Base-by-base conservation (phyloP, 1,284 basidiomycete species). In the Irpex sp. region DNA sequence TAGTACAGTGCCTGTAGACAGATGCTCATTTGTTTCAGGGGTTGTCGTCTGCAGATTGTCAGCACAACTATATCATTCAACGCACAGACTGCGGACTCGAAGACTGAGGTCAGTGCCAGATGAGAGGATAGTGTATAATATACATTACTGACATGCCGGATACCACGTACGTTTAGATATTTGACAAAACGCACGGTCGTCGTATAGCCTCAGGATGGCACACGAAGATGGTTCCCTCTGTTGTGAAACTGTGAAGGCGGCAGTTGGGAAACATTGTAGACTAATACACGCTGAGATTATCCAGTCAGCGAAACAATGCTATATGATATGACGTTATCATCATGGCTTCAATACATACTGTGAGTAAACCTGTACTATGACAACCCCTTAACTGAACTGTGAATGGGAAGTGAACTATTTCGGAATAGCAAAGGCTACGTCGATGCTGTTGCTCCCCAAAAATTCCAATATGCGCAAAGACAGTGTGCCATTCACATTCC, bases 21-120 rank as follows among this genome's bases (percentile, higher is more conserved):
- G 32, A 38, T 38, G 6, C 32, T 38, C 32, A 38, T 38, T 38
- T 38, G 32, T 38, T 68, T 5, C 68, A 75, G 74, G 45, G 74
- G 70, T 10, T 59, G 65, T 18, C 60, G 60, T 22, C 42, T 75
- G 15, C 69, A 66, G 54, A 71, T 75, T 27, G 63, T 73, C 5
- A 73, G 70, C 66, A 73, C 70, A 10, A 70, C 72, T 15, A 38
- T 72, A 15, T 65, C 74, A 24, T 42, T 72, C 20, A 72, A 70
- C 15, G 56, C 38, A 13, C 70, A 72, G 13, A 66, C 70, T 38
- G 70, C 73, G 68, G 70, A 67, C 24, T 67, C 69, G n/a, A 56
- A 70, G 62, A 60, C 72, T 9, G 74, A 75, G 73, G 73, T 74
- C 11, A 44, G 71, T 27, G 27, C 11, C 59, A 1, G 24, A 22